Conservation (phyloP, 148 eudicot genomes). For the Suaeda aralocaspica region DNA sequence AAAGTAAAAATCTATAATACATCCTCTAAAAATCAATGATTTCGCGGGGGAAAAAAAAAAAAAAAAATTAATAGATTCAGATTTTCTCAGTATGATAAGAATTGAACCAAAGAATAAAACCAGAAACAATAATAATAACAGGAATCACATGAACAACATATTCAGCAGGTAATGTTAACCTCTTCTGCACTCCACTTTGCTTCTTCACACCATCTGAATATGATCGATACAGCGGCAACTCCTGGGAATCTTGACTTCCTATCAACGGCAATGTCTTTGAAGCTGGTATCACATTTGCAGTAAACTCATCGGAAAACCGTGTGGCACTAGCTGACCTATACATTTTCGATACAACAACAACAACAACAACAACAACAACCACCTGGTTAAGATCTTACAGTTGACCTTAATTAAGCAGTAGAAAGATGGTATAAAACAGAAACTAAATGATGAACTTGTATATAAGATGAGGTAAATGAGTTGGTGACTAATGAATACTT, state of each 20-base stretch:
- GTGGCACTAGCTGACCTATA: conserved; percentile 21
- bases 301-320: conserved; percentile 24
- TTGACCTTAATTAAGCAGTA: neutral
- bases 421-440: neutral
- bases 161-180: conserved; percentile 3
- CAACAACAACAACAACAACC: neutral
- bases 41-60: too few species aligned
- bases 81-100: conserved; percentile 17
- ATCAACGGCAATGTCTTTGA: conserved; percentile 9
- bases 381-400: neutral
- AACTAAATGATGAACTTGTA: neutral
- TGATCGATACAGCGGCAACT: conserved; percentile 13
- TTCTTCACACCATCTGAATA: conserved; percentile 10
- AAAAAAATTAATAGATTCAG: too few species aligned
- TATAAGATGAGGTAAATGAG: too few species aligned
- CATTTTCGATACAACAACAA: neutral
- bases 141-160: conserved; percentile 18
- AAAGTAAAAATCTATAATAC: too few species aligned
- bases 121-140: conserved; percentile 10
- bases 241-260: conserved; percentile 11
- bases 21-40: too few species aligned
- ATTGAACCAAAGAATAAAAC: conserved; percentile 21
- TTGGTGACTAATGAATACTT: too few species aligned
- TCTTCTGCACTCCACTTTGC: conserved; percentile 16
- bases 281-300: conserved; percentile 13